These are phyloP conservation scores for Aspergillus mulundensis DNA, from an alignment of 495 filamentous ascomycete genomes.

Conservation along the genomic window DNA sequence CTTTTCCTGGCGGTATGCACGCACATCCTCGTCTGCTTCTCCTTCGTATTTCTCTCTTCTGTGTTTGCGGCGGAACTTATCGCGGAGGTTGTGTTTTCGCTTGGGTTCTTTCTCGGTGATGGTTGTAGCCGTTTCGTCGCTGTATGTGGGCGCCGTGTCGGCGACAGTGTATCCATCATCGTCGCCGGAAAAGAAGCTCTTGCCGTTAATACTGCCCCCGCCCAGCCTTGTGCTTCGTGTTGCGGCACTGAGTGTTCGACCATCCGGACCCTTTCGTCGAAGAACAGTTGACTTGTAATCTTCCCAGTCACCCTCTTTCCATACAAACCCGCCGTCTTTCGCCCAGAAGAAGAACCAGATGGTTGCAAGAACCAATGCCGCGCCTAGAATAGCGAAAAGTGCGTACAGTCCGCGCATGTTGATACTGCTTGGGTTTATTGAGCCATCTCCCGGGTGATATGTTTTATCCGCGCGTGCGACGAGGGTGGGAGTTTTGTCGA, in stretches of 20 bases:
- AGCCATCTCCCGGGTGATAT: slow-evolving; percentile 45
- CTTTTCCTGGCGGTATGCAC: slow-evolving; percentile 79
- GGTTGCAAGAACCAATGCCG: slow-evolving; percentile 64
- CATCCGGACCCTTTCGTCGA: slow-evolving; percentile 86
- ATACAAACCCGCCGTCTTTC: slow-evolving; percentile 90
- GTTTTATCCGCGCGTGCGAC: slow-evolving; percentile 21
- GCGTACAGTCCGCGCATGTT: slow-evolving; percentile 81
- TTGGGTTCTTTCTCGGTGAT: slow-evolving; percentile 42
- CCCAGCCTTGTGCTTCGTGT: slow-evolving; percentile 78
- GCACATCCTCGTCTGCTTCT: slow-evolving; percentile 65
- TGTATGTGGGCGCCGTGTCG: slow-evolving; percentile 31
- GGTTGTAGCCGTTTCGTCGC: slow-evolving; percentile 32
- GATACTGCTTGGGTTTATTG: slow-evolving; percentile 61
- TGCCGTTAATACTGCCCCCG: slow-evolving; percentile 68
- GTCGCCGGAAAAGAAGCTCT: slow-evolving; percentile 45
- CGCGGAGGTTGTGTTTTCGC: slow-evolving; percentile 36
- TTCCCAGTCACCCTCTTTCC: slow-evolving; percentile 83
- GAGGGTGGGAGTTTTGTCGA: slow-evolving; percentile 14
- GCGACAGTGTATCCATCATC: slow-evolving; percentile 54
- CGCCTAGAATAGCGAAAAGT: slow-evolving; percentile 81
- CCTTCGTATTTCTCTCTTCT: slow-evolving; percentile 51
- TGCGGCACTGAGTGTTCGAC: slow-evolving; percentile 71
- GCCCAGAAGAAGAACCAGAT: slow-evolving; percentile 99
- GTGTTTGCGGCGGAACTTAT: slow-evolving; percentile 35
- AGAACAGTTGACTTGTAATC: slow-evolving; percentile 97